Evolutionary conservation across 2,329 filamentous ascomycete species (phyloP).

Genomic region (Thermochaetoides dissita): DNA sequence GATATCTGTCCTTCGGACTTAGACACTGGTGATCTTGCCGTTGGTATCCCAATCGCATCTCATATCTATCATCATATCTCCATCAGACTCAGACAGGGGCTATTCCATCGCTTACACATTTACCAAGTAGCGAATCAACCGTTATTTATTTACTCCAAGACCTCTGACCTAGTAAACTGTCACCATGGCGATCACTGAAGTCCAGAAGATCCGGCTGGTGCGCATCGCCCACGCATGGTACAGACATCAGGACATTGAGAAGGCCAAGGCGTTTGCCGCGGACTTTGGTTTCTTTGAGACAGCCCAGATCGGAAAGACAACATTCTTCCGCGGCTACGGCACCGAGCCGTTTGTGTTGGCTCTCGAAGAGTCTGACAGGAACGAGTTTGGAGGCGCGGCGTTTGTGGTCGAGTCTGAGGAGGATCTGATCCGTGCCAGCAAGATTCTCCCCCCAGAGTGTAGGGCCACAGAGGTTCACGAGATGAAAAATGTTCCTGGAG

Average conservation of each 20-base stretch:
- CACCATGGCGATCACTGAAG: neutral
- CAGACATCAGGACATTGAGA: conserved; percentile 30
- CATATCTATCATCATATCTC: too few relatives aligned
- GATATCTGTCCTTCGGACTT: too few relatives aligned
- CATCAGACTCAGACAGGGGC: too few relatives aligned
- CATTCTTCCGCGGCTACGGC: conserved; percentile 49
- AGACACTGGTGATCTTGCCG: too few relatives aligned
- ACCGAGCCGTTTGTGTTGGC: conserved; percentile 46
- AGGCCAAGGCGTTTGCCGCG: conserved; percentile 27
- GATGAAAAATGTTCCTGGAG: conserved; percentile 36
- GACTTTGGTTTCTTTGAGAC: conserved; percentile 35
- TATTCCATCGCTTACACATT: too few relatives aligned
- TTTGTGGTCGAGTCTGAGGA: conserved; percentile 43
- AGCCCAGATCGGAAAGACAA: conserved; percentile 26
- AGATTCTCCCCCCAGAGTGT: conserved; percentile 33
- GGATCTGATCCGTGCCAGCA: conserved; percentile 37
- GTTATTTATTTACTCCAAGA: too few relatives aligned
- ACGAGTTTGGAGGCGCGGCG: conserved; percentile 41
- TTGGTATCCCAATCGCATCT: too few relatives aligned
- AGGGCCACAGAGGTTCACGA: conserved; percentile 34
- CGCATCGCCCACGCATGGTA: conserved; percentile 34
- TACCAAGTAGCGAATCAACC: too few relatives aligned
- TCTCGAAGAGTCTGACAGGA: conserved; percentile 30
- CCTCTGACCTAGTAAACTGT: too few relatives aligned
- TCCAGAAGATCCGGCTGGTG: conserved; percentile 22